Conservation (phyloP, 2,329 filamentous ascomycete species). For the Alternaria postmessia region DNA sequence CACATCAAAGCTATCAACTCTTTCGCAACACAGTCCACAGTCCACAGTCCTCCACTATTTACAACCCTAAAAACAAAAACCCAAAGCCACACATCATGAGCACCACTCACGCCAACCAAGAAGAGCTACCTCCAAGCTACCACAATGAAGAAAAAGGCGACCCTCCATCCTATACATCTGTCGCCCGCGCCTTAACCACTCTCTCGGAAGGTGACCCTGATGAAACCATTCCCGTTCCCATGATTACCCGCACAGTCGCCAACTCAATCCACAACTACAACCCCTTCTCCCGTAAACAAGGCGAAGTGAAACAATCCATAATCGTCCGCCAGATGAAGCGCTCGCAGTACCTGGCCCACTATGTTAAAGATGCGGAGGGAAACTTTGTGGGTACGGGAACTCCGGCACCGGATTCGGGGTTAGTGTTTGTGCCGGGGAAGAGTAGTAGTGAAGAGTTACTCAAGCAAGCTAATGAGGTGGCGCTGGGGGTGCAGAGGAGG, state of each 20-base stretch:
- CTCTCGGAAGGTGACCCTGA: constrained; percentile 13
- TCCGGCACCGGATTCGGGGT: constrained; percentile 31
- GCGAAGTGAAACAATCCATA: constrained; percentile 7
- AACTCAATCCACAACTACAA: constrained; percentile 21
- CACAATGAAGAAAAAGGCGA: neutral
- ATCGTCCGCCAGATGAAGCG: constrained; percentile 31
- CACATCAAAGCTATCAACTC: neutral
- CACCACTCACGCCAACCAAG: neutral
- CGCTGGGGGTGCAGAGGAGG: constrained; percentile 26
- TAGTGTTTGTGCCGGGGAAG: constrained; percentile 43
- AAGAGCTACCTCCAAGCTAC: constrained; percentile 16
- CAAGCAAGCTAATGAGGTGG: constrained; percentile 38
- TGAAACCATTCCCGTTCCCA: constrained; percentile 25
- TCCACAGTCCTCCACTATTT: neutral
- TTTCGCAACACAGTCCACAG: neutral
- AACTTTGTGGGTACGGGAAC: constrained; percentile 38
- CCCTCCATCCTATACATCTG: constrained; percentile 19
- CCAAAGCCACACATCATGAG: neutral
- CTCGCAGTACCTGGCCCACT: constrained; percentile 34
- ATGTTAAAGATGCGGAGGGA: constrained; percentile 40
- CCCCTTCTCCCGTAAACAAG: constrained; percentile 22
- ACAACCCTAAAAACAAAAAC: neutral
- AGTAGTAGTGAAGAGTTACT: constrained; percentile 38
- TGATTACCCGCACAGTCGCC: constrained; percentile 17
- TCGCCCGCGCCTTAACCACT: constrained; percentile 9